Evolutionary conservation across 1,284 basidiomycete species (phyloP).

Genomic region (Sanghuangporus sanghuang): DNA sequence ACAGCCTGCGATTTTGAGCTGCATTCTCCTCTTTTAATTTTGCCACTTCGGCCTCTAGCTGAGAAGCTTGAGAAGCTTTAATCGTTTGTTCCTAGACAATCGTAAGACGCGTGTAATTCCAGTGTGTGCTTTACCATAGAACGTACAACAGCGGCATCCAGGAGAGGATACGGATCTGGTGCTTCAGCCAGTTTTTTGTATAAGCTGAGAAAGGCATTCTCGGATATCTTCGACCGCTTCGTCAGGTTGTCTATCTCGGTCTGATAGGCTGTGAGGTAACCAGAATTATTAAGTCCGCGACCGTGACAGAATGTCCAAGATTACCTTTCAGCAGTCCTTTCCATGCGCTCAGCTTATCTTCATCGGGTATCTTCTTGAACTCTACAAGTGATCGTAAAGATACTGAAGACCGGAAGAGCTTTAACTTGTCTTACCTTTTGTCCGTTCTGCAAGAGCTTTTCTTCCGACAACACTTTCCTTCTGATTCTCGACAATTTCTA

Average conservation of each 20-base stretch:
- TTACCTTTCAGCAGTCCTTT: constrained; percentile 83
- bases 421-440: constrained; percentile 59
- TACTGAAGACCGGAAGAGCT: neutral
- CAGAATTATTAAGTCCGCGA: neutral
- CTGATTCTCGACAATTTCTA: constrained; percentile 96
- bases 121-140: neutral
- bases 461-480: constrained; percentile 93
- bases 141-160: constrained; percentile 87
- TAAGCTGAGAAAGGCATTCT: constrained; percentile 90
- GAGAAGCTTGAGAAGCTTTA: constrained; percentile 74
- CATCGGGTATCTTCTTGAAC: constrained; percentile 88
- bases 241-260: constrained; percentile 94
- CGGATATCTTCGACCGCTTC: constrained; percentile 84
- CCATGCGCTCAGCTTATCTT: constrained; percentile 80
- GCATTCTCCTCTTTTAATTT: constrained; percentile 75
- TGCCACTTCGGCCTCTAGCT: constrained; percentile 69
- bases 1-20: constrained; percentile 67
- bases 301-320: constrained; percentile 16
- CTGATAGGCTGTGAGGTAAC: constrained; percentile 73
- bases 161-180: constrained; percentile 92
- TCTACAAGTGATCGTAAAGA: constrained; percentile 43
- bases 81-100: constrained; percentile 76
- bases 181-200: constrained; percentile 94
- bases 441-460: constrained; percentile 89
- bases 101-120: neutral